Evolutionary conservation across 257 asterid species (phyloP).

Genomic region (Lycium barbarum): DNA sequence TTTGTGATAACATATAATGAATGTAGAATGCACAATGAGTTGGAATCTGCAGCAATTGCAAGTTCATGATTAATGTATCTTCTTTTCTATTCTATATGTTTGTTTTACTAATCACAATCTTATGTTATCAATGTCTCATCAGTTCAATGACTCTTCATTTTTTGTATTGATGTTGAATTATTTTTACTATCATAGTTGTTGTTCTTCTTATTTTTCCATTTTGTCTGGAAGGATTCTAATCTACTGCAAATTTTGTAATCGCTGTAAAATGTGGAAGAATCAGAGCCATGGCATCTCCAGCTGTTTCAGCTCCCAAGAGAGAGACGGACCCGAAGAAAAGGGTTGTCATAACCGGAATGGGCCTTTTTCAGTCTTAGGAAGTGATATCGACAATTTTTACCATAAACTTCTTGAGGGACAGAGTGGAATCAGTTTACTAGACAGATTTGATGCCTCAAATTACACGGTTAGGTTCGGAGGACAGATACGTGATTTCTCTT

Average conservation of each 20-base stretch:
- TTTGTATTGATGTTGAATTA: background rate
- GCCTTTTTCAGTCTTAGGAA: conserved; percentile 67
- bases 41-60: background rate
- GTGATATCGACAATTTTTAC: conserved; percentile 49
- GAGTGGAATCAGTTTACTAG: conserved; percentile 58
- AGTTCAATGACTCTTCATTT: background rate
- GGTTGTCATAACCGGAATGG: conserved; percentile 61
- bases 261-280: conserved; percentile 44
- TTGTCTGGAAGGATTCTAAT: background rate
- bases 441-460: conserved; percentile 54
- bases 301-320: conserved; percentile 55
- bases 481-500: conserved; percentile 56
- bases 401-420: conserved; percentile 54
- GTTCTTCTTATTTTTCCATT: background rate
- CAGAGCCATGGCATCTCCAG: conserved; percentile 47
- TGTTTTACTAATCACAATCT: background rate
- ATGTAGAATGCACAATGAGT: background rate
- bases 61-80: background rate
- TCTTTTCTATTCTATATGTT: background rate
- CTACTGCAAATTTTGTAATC: background rate
- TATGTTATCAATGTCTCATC: background rate
- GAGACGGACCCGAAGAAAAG: conserved; percentile 59
- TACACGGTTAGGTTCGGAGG: conserved; percentile 55
- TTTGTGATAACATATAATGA: background rate
- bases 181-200: background rate